These are phyloP conservation scores for Harringtonia lauricola DNA, from an alignment of 2,329 filamentous ascomycete genomes.

Conservation along the genomic window DNA sequence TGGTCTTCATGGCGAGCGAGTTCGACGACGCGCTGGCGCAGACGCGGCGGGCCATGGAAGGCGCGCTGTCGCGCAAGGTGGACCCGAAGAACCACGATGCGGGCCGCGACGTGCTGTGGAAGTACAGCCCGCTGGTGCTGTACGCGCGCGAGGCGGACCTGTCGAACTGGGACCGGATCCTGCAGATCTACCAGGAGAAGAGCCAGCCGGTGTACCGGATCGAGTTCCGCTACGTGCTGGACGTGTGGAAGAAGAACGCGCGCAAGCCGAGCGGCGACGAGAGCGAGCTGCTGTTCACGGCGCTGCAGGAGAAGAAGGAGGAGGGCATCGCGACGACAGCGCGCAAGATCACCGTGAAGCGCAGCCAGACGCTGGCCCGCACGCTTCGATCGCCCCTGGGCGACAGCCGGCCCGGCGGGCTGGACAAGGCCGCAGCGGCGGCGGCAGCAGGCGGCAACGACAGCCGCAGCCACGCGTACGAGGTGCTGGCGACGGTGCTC, in stretches of 20 bases:
- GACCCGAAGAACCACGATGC: constrained; percentile 61
- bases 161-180: constrained; percentile 67
- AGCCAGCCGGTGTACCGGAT: constrained; percentile 67
- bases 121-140: constrained; percentile 76
- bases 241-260: constrained; percentile 70
- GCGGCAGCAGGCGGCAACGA: no score
- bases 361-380: constrained; percentile 77
- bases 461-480: constrained; percentile 61
- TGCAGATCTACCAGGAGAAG: constrained; percentile 71
- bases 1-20: constrained; percentile 70
- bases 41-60: constrained; percentile 53
- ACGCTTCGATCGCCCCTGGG: constrained; percentile 57
- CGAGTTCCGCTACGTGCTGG: constrained; percentile 68
- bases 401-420: constrained; percentile 34
- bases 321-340: constrained; percentile 61
- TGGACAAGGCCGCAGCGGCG: constrained; percentile 47
- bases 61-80: constrained; percentile 52
- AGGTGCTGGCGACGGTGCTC: constrained; percentile 69
- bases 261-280: constrained; percentile 66
- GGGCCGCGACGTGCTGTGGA: constrained; percentile 68
- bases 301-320: constrained; percentile 75
- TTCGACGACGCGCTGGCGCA: constrained; percentile 68
- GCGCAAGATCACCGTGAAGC: constrained; percentile 85
- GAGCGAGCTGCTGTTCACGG: constrained; percentile 76
- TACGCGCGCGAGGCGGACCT: constrained; percentile 80